A percentile compares a stretch with the other conserved stretches of the same genome.
phyloP scores from a whole-genome alignment of 768 basidiomycete genomes.

The Trametes villosa region DNA sequence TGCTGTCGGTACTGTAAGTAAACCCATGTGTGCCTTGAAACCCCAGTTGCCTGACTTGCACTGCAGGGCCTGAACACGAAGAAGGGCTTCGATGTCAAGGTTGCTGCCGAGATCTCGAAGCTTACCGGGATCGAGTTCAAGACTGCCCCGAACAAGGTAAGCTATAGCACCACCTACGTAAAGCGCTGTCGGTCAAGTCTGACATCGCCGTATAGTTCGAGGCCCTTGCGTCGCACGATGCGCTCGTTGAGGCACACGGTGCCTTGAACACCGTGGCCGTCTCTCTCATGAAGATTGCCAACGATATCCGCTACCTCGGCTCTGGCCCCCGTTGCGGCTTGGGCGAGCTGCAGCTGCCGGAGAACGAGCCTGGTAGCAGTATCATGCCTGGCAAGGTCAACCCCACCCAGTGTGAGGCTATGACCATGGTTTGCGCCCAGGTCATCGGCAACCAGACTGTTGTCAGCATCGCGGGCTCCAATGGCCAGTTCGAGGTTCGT shows the following conservation, averaged over 20 bases:
- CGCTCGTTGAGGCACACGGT: constrained; percentile 95
- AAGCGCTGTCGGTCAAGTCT: neutral
- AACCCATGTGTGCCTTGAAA: neutral
- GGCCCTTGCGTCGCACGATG: constrained; percentile 97
- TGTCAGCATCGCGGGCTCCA: constrained; percentile 90
- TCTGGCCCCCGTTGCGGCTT: constrained; percentile 98
- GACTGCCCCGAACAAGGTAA: constrained; percentile 97
- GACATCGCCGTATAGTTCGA: constrained; percentile 71
- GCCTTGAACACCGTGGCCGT: constrained; percentile 96
- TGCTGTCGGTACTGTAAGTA: constrained; percentile 92
- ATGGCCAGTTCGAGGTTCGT: constrained; percentile 94
- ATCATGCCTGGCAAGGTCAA: constrained; percentile 99
- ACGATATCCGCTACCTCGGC: constrained; percentile 96
- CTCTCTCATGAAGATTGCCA: constrained; percentile 99
- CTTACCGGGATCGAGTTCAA: constrained; percentile 90
- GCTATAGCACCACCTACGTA: constrained; percentile 4
- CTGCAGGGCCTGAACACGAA: constrained; percentile 92
- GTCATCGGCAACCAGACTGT: constrained; percentile 97
- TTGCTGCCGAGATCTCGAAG: constrained; percentile 90
- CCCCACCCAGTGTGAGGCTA: constrained; percentile 97
- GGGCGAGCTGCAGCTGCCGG: constrained; percentile 91
- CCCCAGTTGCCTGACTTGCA: constrained; percentile 8
- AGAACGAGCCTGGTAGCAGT: constrained; percentile 98
- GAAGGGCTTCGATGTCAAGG: constrained; percentile 93
- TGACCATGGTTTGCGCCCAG: constrained; percentile 98